phyloP scores from a whole-genome alignment of 2,329 filamentous ascomycete genomes.

The Aspergillus aculeatus region DNA sequence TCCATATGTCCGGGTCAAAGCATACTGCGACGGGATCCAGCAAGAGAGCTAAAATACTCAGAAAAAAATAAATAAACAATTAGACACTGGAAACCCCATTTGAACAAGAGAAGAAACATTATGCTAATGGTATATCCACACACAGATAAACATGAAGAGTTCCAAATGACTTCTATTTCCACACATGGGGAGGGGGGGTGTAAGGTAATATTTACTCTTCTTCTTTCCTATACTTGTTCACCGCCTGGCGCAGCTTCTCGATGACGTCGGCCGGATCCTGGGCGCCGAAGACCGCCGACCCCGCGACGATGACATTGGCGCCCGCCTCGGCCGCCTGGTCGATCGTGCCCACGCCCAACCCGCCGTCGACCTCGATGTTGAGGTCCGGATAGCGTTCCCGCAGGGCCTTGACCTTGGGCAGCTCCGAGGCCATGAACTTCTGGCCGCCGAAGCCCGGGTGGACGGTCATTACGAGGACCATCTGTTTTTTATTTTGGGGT shows the following conservation, averaged over 20 bases:
- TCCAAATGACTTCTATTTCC: too few species aligned
- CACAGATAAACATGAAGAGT: too few species aligned
- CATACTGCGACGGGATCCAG: not conserved
- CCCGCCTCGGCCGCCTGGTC: slow-evolving; percentile 92
- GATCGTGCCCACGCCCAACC: slow-evolving; percentile 82
- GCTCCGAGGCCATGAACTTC: slow-evolving; percentile 95
- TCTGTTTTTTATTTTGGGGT: slow-evolving; percentile 54
- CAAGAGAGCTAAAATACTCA: not conserved
- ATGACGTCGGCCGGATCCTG: slow-evolving; percentile 87
- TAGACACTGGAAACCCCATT: not conserved
- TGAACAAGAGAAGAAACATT: not conserved
- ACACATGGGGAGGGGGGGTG: too few species aligned
- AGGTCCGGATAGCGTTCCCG: slow-evolving; percentile 82
- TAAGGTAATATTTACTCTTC: not conserved
- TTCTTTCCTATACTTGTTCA: slow-evolving; percentile 58
- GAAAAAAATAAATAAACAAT: too few species aligned
- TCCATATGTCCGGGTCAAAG: too few species aligned
- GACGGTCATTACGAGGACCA: slow-evolving; percentile 98
- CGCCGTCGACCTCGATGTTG: slow-evolving; percentile 97
- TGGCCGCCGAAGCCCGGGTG: slow-evolving; percentile 96
- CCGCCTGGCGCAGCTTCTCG: slow-evolving; percentile 71
- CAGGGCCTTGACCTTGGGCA: slow-evolving; percentile 87
- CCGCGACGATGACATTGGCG: slow-evolving; percentile 96
- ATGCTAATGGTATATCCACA: not conserved
- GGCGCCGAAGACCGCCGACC: slow-evolving; percentile 92